phyloP scores from a whole-genome alignment of 306 rosid species.

The Myrica gale region DNA sequence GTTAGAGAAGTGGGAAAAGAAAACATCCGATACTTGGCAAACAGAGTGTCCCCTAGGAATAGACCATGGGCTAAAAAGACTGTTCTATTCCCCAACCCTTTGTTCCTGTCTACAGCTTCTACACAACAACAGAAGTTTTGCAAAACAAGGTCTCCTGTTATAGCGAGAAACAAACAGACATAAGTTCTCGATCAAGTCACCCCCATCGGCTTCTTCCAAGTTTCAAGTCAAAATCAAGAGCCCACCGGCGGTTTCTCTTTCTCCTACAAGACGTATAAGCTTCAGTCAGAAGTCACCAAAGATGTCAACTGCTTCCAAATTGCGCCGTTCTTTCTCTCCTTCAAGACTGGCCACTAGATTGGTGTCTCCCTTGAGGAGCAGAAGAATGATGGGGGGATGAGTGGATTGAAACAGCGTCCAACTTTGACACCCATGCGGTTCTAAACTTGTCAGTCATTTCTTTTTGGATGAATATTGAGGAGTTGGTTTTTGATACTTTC shows the following conservation, averaged over 20 bases:
- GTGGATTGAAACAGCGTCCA: slow-evolving; percentile 70
- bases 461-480: not conserved
- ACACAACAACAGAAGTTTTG: slow-evolving; percentile 56
- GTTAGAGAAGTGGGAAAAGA: slow-evolving; percentile 60
- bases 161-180: slow-evolving; percentile 59
- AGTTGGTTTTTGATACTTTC: slow-evolving; percentile 33
- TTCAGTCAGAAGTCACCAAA: slow-evolving; percentile 58
- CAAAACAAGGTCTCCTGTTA: slow-evolving; percentile 74
- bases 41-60: slow-evolving; percentile 80
- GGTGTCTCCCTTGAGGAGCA: slow-evolving; percentile 69
- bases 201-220: slow-evolving; percentile 53
- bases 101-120: slow-evolving; percentile 55
- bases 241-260: slow-evolving; percentile 53
- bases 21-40: slow-evolving; percentile 52
- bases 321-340: slow-evolving; percentile 72
- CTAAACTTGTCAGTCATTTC: slow-evolving; percentile 25
- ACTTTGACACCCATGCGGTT: slow-evolving; percentile 37
- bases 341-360: slow-evolving; percentile 68
- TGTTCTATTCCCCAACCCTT: slow-evolving; percentile 90
- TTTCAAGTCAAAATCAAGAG: slow-evolving; percentile 55
- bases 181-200: slow-evolving; percentile 82
- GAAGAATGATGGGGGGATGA: slow-evolving; percentile 46
- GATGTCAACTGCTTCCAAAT: slow-evolving; percentile 59
- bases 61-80: slow-evolving; percentile 84
- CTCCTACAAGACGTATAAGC: slow-evolving; percentile 41